Conservation (phyloP, 2,329 filamentous ascomycete species). For the Pseudogymnoascus sp. region DNA sequence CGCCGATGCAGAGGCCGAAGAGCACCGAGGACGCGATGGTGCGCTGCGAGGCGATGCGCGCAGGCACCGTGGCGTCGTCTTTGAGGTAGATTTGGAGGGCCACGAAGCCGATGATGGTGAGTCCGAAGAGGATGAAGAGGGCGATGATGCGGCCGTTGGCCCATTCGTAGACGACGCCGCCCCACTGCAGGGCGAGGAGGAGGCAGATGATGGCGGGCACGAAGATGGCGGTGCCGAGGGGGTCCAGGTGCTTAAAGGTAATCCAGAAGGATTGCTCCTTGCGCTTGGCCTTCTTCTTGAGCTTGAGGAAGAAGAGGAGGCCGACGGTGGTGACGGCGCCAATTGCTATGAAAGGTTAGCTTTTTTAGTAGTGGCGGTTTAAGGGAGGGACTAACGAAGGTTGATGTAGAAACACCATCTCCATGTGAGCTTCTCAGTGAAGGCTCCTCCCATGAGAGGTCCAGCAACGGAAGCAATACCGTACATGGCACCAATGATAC, state of each 20-base stretch:
- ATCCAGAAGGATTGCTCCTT: conserved; percentile 35
- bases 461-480: conserved; percentile 24
- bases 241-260: conserved; percentile 29
- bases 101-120: conserved; percentile 20
- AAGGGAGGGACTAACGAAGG: conserved; percentile 20
- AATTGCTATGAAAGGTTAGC: conserved; percentile 18
- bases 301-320: conserved; percentile 34
- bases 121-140: conserved; percentile 23
- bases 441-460: conserved; percentile 32
- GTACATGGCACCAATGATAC: conserved; percentile 19
- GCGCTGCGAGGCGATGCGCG: conserved; percentile 29
- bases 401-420: conserved; percentile 30
- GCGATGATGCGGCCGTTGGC: conserved; percentile 27
- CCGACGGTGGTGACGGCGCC: conserved; percentile 28
- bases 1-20: conserved; percentile 28
- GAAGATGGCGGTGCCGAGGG: conserved; percentile 27
- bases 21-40: conserved; percentile 25
- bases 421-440: conserved; percentile 30
- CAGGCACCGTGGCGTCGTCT: conserved; percentile 28
- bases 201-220: conserved; percentile 28
- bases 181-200: conserved; percentile 25
- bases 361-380: too few species aligned
- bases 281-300: conserved; percentile 9
- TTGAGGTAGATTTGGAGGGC: conserved; percentile 7
- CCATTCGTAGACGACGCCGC: conserved; percentile 38